These are phyloP conservation scores for Elaphomyces granulatus DNA, from an alignment of 495 filamentous ascomycete genomes.

Conservation along the genomic window DNA sequence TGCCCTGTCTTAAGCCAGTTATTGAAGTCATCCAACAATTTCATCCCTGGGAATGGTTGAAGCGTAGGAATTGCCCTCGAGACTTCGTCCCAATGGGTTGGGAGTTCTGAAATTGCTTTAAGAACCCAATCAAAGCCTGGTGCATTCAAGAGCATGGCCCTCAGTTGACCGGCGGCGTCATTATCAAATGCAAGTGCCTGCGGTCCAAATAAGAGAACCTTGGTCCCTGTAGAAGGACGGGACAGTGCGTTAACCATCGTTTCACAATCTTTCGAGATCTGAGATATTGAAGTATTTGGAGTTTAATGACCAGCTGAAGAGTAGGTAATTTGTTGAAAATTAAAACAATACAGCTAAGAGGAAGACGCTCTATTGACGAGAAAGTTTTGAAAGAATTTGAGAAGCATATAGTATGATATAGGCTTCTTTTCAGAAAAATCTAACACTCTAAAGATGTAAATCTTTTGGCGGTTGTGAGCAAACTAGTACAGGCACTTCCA, in stretches of 20 bases:
- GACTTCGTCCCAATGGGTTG: slow-evolving; percentile 17
- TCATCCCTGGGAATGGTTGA: slow-evolving; percentile 8
- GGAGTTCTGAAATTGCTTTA: slow-evolving; percentile 11
- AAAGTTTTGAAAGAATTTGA: no score
- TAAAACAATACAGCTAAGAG: no score
- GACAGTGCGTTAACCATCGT: slow-evolving; percentile 1
- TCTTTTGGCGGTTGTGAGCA: no score
- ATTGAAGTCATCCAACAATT: slow-evolving; percentile 13
- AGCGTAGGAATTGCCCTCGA: slow-evolving; percentile 15
- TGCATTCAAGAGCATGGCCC: slow-evolving; percentile 9
- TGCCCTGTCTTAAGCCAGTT: slow-evolving; percentile 16
- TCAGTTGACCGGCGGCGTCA: slow-evolving; percentile 8
- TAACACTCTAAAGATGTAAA: no score
- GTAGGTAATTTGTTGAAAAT: no score
- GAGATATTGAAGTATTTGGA: no score
- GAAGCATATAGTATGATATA: no score
- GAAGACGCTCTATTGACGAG: no score
- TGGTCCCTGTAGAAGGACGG: not conserved
- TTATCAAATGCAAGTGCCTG: slow-evolving; percentile 15
- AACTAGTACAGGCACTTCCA: no score
- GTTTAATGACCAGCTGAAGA: no score
- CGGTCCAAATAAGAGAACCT: slow-evolving; percentile 11
- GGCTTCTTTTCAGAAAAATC: no score
- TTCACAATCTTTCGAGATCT: no score
- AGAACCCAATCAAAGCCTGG: slow-evolving; percentile 15